A percentile compares a stretch with the other conserved stretches of the same genome.
phyloP scores from a whole-genome alignment of 805 yeast species.

The Candida montana region DNA sequence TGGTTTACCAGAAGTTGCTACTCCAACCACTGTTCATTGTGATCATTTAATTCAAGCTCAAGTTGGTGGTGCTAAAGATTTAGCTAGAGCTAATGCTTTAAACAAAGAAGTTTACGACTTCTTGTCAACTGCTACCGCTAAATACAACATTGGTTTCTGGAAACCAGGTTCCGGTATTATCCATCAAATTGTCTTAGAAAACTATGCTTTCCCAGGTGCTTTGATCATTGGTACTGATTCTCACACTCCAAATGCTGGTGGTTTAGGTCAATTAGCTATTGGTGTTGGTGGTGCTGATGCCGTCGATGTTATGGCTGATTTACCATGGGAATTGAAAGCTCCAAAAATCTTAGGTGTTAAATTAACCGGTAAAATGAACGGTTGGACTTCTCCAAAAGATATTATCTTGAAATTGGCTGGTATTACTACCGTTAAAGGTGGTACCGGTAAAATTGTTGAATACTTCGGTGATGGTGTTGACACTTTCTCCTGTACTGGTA shows the following conservation, averaged over 20 bases:
- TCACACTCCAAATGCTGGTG: constrained; percentile 98
- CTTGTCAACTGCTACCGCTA: constrained; percentile 83
- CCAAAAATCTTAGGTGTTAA: constrained; percentile 94
- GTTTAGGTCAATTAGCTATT: constrained; percentile 94
- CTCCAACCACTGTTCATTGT: constrained; percentile 95
- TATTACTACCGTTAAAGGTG: constrained; percentile 93
- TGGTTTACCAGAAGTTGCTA: constrained; percentile 85
- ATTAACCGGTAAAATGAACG: constrained; percentile 84
- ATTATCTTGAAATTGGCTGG: constrained; percentile 92
- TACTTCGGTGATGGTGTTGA: constrained; percentile 95
- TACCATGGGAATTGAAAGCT: constrained; percentile 97
- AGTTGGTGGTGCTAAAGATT: constrained; percentile 81
- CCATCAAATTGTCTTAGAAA: constrained; percentile 94
- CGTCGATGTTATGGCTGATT: constrained; percentile 90
- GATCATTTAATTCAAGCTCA: constrained; percentile 97
- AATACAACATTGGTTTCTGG: constrained; percentile 98
- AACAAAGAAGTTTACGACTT: constrained; percentile 95
- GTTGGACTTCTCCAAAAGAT: constrained; percentile 98
- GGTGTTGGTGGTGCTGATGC: constrained; percentile 99
- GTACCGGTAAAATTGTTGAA: constrained; percentile 95
- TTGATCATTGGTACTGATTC: constrained; percentile 96
- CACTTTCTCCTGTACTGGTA: constrained; percentile 93
- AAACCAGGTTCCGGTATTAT: constrained; percentile 99
- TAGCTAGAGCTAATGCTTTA: constrained; percentile 77
- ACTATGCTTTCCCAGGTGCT: constrained; percentile 96